Evolutionary conservation across 2,329 filamentous ascomycete genomes (phyloP).

Genomic region (Pseudocercospora macadamiae): DNA sequence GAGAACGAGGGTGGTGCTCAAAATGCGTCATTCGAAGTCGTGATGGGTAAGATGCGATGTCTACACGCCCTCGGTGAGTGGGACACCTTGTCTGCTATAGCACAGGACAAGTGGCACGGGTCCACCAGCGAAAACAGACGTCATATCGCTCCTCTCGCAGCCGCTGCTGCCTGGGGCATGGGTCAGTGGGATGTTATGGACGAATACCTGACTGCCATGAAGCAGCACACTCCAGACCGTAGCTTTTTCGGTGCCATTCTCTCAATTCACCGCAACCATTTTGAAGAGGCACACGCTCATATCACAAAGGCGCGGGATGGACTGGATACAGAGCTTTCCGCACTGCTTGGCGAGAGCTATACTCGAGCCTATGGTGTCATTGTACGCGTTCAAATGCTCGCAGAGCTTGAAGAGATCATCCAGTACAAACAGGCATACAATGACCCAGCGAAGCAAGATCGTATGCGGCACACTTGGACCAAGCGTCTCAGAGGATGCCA

Average conservation of each 20-base stretch:
- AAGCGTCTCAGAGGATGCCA: constrained; percentile 92
- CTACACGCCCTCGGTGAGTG: constrained; percentile 95
- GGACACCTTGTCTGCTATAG: constrained; percentile 86
- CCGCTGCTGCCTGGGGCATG: constrained; percentile 93
- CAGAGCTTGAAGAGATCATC: constrained; percentile 97
- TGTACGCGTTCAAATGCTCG: constrained; percentile 97
- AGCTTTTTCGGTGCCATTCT: constrained; percentile 98
- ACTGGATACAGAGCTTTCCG: constrained; percentile 92
- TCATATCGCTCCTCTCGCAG: constrained; percentile 88
- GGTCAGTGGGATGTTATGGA: constrained; percentile 99
- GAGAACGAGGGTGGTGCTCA: constrained; percentile 58
- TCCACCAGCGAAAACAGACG: constrained; percentile 85
- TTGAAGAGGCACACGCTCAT: constrained; percentile 83
- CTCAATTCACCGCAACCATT: constrained; percentile 92
- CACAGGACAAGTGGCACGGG: constrained; percentile 91
- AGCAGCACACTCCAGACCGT: constrained; percentile 86
- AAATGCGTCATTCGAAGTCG: constrained; percentile 78
- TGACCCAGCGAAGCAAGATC: constrained; percentile 83
- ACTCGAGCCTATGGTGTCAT: constrained; percentile 98
- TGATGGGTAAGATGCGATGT: constrained; percentile 99
- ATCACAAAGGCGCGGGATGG: constrained; percentile 92
- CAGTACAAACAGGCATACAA: constrained; percentile 86
- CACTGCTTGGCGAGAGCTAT: constrained; percentile 96
- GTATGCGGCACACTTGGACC: constrained; percentile 94
- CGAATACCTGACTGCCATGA: constrained; percentile 93